Evolutionary conservation across 169 alveolate genomes (phyloP), one percentile per base, ranked within the genome.

Genomic region (Pseudocohnilembus persalinus): DNA sequence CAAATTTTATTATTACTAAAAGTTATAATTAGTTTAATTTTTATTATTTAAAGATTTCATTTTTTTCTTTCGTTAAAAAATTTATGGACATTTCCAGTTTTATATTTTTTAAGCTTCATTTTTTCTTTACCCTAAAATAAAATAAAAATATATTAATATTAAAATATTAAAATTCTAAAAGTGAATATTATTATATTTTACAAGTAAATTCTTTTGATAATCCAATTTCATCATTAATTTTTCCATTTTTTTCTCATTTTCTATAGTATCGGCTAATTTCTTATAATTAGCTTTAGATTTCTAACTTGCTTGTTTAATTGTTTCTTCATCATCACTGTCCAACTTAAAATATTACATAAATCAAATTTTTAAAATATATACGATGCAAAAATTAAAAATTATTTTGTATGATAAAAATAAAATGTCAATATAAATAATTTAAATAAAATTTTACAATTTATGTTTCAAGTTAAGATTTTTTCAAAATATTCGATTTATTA

Each of bases 211-310:
- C 64, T 79, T 79, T 79, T 79, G 35, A 63, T 29, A 79, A 35
- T 79, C 84, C 31, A 79, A 64, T 29, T 79, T 79, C 20, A 32
- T 20, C n/a, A 28, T 34, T 25, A 73, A 27, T 64, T 72, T 79
- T 79, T 79, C 84, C 84, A 79, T 79, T 79, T 79, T 79, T 63
- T 79, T 30, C 27, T 79, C 75, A 35, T 79, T 79, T 64, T 79
- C 74, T 79, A 29, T 33, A 29, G 29, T 73, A 49, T 29, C 64
- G 34, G 29, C 29, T 34, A 79, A 73, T 20, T 79, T 79, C 49
- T 35, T 34, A 49, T 79, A 79, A 29, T 31, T 11, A 28, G 34
- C 32, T 29, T 79, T 79, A 0, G 63, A n/a, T 63, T 79, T 79
- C 30, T 0, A 32, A 77, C 29, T 77, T 20, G 33, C 26, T 32